Percentiles rank a stretch among this genome's conserved stretches.
These are phyloP conservation scores for Trametes polyzona DNA, from an alignment of 1,284 basidiomycete species.

Conservation along the genomic window DNA sequence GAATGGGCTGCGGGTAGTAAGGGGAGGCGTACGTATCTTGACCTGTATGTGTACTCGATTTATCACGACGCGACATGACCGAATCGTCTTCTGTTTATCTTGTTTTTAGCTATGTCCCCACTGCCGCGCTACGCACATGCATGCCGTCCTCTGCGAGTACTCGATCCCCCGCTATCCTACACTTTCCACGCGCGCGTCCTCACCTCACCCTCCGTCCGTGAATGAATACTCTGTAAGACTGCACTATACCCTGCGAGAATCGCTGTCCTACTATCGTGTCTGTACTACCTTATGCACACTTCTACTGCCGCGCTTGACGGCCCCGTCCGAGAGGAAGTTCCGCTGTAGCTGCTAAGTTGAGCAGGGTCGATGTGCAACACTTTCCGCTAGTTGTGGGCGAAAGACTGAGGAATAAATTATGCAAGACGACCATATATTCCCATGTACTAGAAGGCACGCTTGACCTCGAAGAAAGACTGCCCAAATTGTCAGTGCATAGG, in stretches of 20 bases:
- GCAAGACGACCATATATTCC: constrained; percentile 14
- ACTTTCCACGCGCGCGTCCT: background rate
- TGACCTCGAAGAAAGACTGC: constrained; percentile 92
- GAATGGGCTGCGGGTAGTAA: background rate
- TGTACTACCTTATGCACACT: constrained; percentile 22
- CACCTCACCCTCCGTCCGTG: background rate
- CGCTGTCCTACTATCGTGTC: constrained; percentile 15
- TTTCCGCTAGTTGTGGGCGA: background rate
- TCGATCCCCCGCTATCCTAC: background rate
- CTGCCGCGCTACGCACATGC: constrained; percentile 2
- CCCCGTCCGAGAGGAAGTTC: background rate
- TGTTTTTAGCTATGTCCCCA: constrained; percentile 21
- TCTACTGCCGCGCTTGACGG: constrained; percentile 9
- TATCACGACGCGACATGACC: constrained; percentile 28
- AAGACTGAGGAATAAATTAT: constrained; percentile 18
- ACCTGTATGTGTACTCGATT: constrained; percentile 22
- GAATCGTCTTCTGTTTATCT: constrained; percentile 14
- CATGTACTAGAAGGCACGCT: constrained; percentile 76
- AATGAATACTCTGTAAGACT: constrained; percentile 17
- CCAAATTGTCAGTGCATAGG: constrained; percentile 8
- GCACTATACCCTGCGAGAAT: constrained; percentile 22
- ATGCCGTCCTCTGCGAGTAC: background rate
- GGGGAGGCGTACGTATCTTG: constrained; percentile 11
- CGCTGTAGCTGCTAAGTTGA: background rate
- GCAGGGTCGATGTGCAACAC: background rate